Conservation (phyloP, 2,329 filamentous ascomycete genomes). For the Fusarium napiforme region DNA sequence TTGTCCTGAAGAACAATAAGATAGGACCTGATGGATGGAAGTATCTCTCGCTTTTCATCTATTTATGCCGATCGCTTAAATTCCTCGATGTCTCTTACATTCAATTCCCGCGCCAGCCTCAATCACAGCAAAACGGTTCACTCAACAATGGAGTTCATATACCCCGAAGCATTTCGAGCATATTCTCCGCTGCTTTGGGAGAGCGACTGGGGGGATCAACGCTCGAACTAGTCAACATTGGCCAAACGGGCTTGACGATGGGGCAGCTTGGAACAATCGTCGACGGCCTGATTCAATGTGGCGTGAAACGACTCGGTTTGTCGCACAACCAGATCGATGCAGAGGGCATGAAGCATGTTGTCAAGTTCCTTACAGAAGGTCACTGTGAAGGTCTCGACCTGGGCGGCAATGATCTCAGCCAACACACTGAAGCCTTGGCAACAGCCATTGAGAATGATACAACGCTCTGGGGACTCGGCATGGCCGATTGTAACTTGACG, state of each 20-base stretch:
- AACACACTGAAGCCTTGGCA: constrained; percentile 65
- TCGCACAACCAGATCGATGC: constrained; percentile 83
- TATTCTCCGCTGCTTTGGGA: constrained; percentile 79
- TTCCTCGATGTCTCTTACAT: constrained; percentile 88
- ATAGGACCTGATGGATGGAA: constrained; percentile 91
- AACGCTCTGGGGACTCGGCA: constrained; percentile 81
- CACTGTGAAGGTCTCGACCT: constrained; percentile 90
- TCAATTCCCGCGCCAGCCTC: constrained; percentile 70
- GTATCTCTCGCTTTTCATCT: constrained; percentile 87
- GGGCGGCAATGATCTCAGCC: constrained; percentile 80
- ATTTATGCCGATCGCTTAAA: constrained; percentile 88
- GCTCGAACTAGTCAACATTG: constrained; percentile 85
- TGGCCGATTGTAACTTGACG: constrained; percentile 86
- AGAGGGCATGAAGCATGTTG: constrained; percentile 79
- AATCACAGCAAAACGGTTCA: constrained; percentile 44
- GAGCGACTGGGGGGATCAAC: constrained; percentile 79
- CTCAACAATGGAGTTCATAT: constrained; percentile 50
- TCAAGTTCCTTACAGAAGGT: constrained; percentile 78
- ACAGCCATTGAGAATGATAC: constrained; percentile 63
- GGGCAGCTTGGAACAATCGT: constrained; percentile 79
- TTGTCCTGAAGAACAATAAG: constrained; percentile 92
- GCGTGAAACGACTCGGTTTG: constrained; percentile 81
- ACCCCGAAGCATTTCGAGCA: constrained; percentile 59
- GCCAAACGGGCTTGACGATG: constrained; percentile 78
- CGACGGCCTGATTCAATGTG: constrained; percentile 83